Evolutionary conservation across 1,139 yeast species (phyloP), one percentile per base, ranked within the genome.

Genomic region (Geotrichum phurueaensis): DNA sequence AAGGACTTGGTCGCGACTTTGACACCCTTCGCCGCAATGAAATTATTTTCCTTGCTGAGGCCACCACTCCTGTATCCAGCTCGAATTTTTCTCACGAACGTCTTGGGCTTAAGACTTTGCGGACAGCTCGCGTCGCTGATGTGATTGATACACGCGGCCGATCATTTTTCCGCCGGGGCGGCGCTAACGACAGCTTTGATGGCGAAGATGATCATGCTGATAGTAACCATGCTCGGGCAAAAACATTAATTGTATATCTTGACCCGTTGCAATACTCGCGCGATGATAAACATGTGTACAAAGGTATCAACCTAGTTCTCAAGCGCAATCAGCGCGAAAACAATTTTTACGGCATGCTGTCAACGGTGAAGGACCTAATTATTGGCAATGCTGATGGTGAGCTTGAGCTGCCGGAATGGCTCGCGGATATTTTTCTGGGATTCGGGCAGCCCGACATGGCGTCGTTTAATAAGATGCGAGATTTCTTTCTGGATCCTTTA

Each of bases 381-480:
- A 20, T 53, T 9, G 54, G 61, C 9, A 62, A 63, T 9, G 45
- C 62, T 27, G 48, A 53, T 3, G 53, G 62, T 6, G 63, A 62
- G 3, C 25, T 63, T 27, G 54, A 54, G 4, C 54, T 76, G 2
- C 81, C 81, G 0, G 68, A 68, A 0, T 79, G 80, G 80, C 60
- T 78, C 0, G 57, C 67, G 27, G 78, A 76, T 49, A 64, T 68
- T 13, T 68, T 77, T 39, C 55, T 78, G 54, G 79, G 79, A 1
- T 72, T 70, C 65, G 79, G 77, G 3, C 66, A 67, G 36, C 68
- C 74, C 2, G 60, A 61, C 7, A 54, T 66, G 5, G 73, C 68
- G 0, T 56, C 63, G 3, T 66, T 59, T 54, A 60, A 59, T 18
- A 62, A 58, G 23, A 60, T 66, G 39, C 59, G 54, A 23, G 54